These are phyloP conservation scores for Juglanconis juglandina DNA, from an alignment of 2,329 filamentous ascomycete genomes.

Conservation along the genomic window DNA sequence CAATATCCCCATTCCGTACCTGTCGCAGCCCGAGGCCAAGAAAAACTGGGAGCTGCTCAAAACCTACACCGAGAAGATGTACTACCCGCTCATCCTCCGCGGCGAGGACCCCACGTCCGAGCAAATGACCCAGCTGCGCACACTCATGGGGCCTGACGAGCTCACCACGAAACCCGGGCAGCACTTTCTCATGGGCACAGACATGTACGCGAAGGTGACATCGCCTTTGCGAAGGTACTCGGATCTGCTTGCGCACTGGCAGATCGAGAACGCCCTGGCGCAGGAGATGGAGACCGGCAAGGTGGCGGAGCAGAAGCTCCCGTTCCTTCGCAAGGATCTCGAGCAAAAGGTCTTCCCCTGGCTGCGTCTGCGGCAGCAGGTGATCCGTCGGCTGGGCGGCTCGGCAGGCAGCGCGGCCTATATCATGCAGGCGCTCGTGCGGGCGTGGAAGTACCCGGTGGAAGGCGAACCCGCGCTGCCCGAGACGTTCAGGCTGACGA, in stretches of 20 bases:
- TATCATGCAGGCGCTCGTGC: constrained; percentile 58
- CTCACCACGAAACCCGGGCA: constrained; percentile 51
- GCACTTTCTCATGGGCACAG: constrained; percentile 55
- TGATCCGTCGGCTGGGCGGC: constrained; percentile 42
- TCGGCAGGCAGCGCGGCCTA: constrained; percentile 46
- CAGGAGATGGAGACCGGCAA: constrained; percentile 37
- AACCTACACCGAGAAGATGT: constrained; percentile 34
- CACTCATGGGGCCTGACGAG: constrained; percentile 49
- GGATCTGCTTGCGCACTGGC: constrained; percentile 64
- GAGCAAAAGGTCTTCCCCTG: constrained; percentile 44
- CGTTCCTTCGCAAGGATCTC: constrained; percentile 42
- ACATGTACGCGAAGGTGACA: constrained; percentile 62
- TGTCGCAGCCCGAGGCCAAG: constrained; percentile 42
- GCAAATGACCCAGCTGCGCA: constrained; percentile 29
- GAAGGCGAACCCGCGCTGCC: constrained; percentile 33
- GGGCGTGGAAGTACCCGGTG: constrained; percentile 56
- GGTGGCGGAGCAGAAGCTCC: constrained; percentile 33
- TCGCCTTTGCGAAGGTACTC: constrained; percentile 63
- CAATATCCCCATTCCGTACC: constrained; percentile 58
- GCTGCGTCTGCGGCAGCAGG: constrained; percentile 51
- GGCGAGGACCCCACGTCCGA: constrained; percentile 29
- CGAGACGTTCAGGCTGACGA: constrained; percentile 46
- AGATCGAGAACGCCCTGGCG: constrained; percentile 57
- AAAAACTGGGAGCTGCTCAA: constrained; percentile 36
- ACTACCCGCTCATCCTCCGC: constrained; percentile 37